Conservation (phyloP, 2,329 filamentous ascomycete species). For the Rhynchosporium graminicola region DNA sequence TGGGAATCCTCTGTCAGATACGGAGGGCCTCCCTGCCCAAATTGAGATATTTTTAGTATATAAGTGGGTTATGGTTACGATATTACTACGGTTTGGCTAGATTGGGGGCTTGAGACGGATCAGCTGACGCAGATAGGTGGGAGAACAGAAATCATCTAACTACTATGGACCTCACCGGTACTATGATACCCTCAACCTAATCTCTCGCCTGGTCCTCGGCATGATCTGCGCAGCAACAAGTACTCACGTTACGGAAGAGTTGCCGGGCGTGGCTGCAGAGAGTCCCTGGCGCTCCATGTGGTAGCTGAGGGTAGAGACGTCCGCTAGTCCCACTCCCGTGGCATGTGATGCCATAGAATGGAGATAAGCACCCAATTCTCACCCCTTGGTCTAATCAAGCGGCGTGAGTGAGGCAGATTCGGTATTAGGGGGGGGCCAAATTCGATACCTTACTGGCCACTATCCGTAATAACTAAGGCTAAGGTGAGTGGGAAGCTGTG, state of each 20-base stretch:
- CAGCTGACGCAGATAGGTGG: not conserved
- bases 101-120: not conserved
- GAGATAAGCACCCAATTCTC: not conserved
- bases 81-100: not conserved
- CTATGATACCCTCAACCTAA: conserved; percentile 5
- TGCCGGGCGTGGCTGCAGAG: too few relatives aligned
- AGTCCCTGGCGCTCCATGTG: too few relatives aligned
- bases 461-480: not conserved
- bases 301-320: too few relatives aligned
- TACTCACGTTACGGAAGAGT: not conserved
- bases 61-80: not conserved
- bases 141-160: not conserved
- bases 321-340: not conserved
- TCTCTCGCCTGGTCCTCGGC: conserved; percentile 1
- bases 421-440: not conserved
- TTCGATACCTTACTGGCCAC: not conserved
- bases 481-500: not conserved
- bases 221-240: conserved; percentile 1
- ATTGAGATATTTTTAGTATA: not conserved
- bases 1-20: not conserved
- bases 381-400: not conserved
- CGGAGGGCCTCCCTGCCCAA: not conserved
- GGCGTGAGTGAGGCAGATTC: not conserved
- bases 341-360: too few relatives aligned
- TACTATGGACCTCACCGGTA: conserved; percentile 1